Evolutionary conservation across 352 stramenopile genomes (phyloP).

Genomic region (Phytophthora citricola): DNA sequence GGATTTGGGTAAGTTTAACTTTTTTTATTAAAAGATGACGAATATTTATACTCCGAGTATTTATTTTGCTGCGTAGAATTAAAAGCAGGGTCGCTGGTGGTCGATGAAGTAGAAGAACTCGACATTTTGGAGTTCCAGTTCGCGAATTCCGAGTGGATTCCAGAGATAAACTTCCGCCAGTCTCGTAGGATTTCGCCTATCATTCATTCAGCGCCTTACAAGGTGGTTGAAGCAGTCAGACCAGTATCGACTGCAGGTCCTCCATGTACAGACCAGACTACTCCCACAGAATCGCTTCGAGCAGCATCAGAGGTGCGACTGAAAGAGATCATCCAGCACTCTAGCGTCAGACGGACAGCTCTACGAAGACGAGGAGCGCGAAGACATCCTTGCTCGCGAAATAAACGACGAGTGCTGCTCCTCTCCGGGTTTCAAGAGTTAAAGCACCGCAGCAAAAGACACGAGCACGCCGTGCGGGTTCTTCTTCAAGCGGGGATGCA

Average conservation of each 20-base stretch:
- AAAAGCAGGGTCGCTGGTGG: constrained; percentile 10
- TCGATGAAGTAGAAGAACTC: constrained; percentile 31
- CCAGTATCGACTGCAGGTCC: constrained; percentile 9
- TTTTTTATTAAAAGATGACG: constrained; percentile 4
- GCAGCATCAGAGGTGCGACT: constrained; percentile 8
- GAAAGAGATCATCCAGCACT: constrained; percentile 10
- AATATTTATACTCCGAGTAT: background rate
- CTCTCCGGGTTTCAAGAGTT: constrained; percentile 16
- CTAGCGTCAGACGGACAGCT: background rate
- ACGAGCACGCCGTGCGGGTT: constrained; percentile 12
- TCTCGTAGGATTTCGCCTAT: constrained; percentile 6
- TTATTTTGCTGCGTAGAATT: constrained; percentile 21
- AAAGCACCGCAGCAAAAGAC: constrained; percentile 7
- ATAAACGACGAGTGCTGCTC: background rate
- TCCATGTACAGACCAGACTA: background rate
- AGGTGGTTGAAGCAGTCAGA: constrained; percentile 17
- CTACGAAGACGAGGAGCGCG: constrained; percentile 9
- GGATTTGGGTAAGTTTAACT: constrained; percentile 20
- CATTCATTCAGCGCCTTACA: constrained; percentile 1
- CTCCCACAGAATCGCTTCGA: background rate
- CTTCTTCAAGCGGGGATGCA: constrained; percentile 38
- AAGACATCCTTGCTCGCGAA: constrained; percentile 9
- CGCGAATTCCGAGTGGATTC: constrained; percentile 6
- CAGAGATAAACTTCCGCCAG: constrained; percentile 3
- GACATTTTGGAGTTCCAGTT: constrained; percentile 47